phyloP scores from a whole-genome alignment of 2,329 filamentous ascomycete species.

The Aspergillus novofumigatus region DNA sequence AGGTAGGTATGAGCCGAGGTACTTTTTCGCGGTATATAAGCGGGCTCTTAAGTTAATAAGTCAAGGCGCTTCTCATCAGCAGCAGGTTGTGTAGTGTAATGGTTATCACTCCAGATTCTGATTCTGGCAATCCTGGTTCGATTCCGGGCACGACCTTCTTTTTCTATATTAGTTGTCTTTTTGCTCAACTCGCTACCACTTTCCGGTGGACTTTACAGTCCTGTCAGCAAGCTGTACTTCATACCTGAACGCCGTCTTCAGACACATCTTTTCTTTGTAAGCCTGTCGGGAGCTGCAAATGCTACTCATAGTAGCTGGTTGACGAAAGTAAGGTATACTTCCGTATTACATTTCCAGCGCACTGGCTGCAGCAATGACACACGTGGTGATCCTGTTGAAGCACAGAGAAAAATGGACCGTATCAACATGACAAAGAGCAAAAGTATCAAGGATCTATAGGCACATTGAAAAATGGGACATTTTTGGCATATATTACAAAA shows the following conservation, averaged over 20 bases:
- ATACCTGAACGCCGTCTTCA: background rate
- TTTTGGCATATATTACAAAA: conserved; percentile 15
- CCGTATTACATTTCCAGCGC: background rate
- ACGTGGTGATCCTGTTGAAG: background rate
- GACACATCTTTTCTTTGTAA: background rate
- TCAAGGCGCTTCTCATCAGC: no score
- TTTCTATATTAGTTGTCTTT: background rate
- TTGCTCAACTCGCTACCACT: background rate
- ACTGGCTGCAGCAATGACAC: background rate
- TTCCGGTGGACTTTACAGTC: no score
- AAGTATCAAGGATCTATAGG: background rate
- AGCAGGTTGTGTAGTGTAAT: background rate
- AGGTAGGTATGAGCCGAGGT: no score
- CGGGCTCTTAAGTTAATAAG: no score
- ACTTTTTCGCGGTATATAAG: no score
- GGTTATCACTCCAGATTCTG: background rate
- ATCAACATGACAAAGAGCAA: background rate
- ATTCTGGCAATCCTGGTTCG: background rate
- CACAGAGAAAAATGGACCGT: background rate
- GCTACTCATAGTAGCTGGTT: no score
- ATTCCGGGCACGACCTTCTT: background rate
- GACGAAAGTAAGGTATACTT: no score
- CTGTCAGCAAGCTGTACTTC: background rate
- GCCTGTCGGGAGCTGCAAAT: background rate
- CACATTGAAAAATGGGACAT: conserved; percentile 7